Evolutionary conservation across 345 rosid species (phyloP).

Genomic region (Excoecaria agallocha): DNA sequence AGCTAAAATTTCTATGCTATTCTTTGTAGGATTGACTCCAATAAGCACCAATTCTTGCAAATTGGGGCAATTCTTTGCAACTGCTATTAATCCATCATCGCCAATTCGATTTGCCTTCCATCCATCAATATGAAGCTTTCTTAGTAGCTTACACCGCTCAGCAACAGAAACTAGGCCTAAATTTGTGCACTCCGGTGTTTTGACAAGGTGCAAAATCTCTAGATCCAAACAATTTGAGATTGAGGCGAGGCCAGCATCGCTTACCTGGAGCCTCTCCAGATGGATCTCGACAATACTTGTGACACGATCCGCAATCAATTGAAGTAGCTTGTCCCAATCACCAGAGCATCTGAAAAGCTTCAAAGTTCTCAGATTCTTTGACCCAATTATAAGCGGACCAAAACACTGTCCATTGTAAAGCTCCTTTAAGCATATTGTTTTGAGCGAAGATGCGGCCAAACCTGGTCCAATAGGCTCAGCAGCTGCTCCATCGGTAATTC

Average conservation of each 20-base stretch:
- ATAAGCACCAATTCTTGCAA: conserved; percentile 73
- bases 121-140: conserved; percentile 83
- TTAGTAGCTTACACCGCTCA: conserved; percentile 54
- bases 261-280: conserved; percentile 66
- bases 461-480: conserved; percentile 69
- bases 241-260: conserved; percentile 53
- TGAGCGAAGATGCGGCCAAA: conserved; percentile 53
- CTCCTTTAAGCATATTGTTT: conserved; percentile 69
- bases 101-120: conserved; percentile 67
- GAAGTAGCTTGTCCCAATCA: conserved; percentile 70
- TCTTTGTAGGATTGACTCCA: conserved; percentile 60
- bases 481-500: conserved; percentile 49
- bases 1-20: conserved; percentile 54
- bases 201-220: conserved; percentile 69
- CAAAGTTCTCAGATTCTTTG: conserved; percentile 57
- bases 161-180: conserved; percentile 47
- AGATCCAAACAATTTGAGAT: conserved; percentile 56
- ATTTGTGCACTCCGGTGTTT: conserved; percentile 68
- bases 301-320: conserved; percentile 40
- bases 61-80: conserved; percentile 57
- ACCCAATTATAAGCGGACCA: conserved; percentile 60
- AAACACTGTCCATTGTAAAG: conserved; percentile 73
- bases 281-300: conserved; percentile 57
- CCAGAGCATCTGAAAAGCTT: conserved; percentile 84
- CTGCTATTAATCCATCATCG: conserved; percentile 56